Conservation (phyloP, 2,329 filamentous ascomycete species). For the Hirsutella rhossiliensis region DNA sequence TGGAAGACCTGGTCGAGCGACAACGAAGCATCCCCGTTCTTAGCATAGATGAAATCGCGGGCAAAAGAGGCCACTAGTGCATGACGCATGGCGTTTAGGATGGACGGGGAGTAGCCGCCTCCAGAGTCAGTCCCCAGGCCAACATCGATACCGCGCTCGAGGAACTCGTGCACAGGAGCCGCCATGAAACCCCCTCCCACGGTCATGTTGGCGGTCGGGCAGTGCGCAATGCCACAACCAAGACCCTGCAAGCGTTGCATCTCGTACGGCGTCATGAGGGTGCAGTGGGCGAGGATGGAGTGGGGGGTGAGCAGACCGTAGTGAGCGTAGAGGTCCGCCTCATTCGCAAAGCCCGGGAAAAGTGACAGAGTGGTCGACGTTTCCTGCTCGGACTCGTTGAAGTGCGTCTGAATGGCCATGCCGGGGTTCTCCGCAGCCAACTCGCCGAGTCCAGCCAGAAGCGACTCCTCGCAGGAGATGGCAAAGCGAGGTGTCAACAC, state of each 20-base stretch:
- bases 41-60: conserved; percentile 26
- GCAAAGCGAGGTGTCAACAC: conserved; percentile 49
- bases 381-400: conserved; percentile 53
- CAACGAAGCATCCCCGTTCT: conserved; percentile 28
- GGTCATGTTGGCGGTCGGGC: conserved; percentile 52
- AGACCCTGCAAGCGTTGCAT: conserved; percentile 31
- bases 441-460: conserved; percentile 42
- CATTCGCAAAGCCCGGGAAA: conserved; percentile 42
- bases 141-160: conserved; percentile 48
- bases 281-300: conserved; percentile 56
- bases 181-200: conserved; percentile 51
- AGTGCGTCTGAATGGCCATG: conserved; percentile 53
- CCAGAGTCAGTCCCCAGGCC: conserved; percentile 54
- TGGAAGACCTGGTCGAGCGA: conserved; percentile 42
- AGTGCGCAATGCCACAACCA: conserved; percentile 50
- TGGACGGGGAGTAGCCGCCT: conserved; percentile 48
- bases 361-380: conserved; percentile 39
- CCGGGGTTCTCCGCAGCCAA: conserved; percentile 34
- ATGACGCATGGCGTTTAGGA: conserved; percentile 46
- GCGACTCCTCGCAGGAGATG: conserved; percentile 42
- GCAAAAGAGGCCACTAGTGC: conserved; percentile 43
- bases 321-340: conserved; percentile 46
- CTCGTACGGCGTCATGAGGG: conserved; percentile 46
- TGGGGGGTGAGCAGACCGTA: conserved; percentile 41
- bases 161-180: conserved; percentile 44